Evolutionary conservation across 176 grass and related monocot genomes (phyloP), one percentile per base, ranked within the genome.

Genomic region (Oryza rufipogon): DNA sequence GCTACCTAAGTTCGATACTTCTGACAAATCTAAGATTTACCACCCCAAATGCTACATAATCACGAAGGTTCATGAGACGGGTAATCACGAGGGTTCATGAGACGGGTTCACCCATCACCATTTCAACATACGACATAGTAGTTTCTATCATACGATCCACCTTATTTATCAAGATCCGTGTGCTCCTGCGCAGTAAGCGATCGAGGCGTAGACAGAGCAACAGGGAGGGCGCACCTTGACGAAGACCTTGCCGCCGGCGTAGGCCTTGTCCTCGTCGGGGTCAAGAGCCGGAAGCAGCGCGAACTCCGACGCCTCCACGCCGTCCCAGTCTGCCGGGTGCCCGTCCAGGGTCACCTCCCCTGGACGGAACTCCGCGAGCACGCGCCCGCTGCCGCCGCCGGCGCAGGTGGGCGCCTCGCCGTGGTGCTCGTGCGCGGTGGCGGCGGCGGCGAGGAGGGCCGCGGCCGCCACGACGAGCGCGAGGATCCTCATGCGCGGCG

Each of bases 291-390:
- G 96, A 44, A 93, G 91, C 68, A 99, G 84, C 54, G 79, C 19
- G 83, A 99, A 92, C 66, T 96, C 91, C 6, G 91, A 99, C 3
- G 87, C 91, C 38, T 99, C 96, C 16, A 99, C 71, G 25, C 80
- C 79, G 32, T 83, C 89, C 96, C 96, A 99, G 77, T 99, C 93
- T 6, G 86, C 71, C 60, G 79, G 84, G 58, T 90, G 93, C 44
- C 91, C 96, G 64, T 96, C 96, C 58, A 99, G 79, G 84, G 93
- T 94, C 58, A 99, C 81, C 48, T 89, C 68, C 64, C 96, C 96
- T 12, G 91, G 85, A 2, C 86, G 87, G 85, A 87, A 99, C 85
- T 95, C 96, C 26, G 91, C 96, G 78, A 92, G 74, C 70, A 99
- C 63, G 52, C 63, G 87, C 9, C 89, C 86, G 28, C 28, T 30